phyloP scores from a whole-genome alignment of 345 rosid genomes.

The Sapria himalayana region DNA sequence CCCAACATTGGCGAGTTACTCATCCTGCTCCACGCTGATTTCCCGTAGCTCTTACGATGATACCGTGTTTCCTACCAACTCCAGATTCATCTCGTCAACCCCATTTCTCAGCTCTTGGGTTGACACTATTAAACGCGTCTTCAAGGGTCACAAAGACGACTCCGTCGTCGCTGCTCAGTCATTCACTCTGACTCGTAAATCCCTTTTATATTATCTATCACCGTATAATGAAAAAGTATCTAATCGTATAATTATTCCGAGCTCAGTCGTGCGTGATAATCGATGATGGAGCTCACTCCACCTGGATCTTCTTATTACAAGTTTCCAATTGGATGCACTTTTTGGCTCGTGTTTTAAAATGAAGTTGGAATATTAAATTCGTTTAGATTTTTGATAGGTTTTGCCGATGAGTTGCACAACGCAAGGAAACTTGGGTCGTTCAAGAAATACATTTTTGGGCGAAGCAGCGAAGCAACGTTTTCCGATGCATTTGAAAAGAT shows the following conservation, averaged over 20 bases:
- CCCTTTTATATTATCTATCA: background rate
- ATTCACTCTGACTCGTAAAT: slow-evolving; percentile 65
- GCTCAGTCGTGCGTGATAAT: background rate
- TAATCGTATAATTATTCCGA: background rate
- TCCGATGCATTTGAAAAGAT: slow-evolving; percentile 63
- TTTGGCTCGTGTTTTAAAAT: background rate
- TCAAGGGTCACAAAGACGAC: slow-evolving; percentile 51
- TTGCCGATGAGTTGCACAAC: slow-evolving; percentile 60
- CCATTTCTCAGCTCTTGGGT: slow-evolving; percentile 39
- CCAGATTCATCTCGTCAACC: slow-evolving; percentile 36
- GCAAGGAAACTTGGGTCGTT: slow-evolving; percentile 50
- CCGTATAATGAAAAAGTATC: background rate
- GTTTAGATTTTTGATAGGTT: slow-evolving; percentile 16
- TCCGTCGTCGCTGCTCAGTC: slow-evolving; percentile 18
- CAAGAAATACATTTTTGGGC: slow-evolving; percentile 57
- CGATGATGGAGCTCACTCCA: background rate
- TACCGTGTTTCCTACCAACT: no score
- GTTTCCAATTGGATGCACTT: no score
- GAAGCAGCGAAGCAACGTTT: slow-evolving; percentile 78
- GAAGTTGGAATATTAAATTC: background rate
- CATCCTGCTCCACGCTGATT: no score
- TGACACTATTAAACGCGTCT: slow-evolving; percentile 63
- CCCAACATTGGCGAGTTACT: no score
- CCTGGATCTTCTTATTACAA: background rate
- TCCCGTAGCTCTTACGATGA: no score